Percentiles rank a stretch among this genome's conserved stretches.
phyloP scores from a whole-genome alignment of 2,329 filamentous ascomycete genomes.

The Gnomoniopsis sp. region DNA sequence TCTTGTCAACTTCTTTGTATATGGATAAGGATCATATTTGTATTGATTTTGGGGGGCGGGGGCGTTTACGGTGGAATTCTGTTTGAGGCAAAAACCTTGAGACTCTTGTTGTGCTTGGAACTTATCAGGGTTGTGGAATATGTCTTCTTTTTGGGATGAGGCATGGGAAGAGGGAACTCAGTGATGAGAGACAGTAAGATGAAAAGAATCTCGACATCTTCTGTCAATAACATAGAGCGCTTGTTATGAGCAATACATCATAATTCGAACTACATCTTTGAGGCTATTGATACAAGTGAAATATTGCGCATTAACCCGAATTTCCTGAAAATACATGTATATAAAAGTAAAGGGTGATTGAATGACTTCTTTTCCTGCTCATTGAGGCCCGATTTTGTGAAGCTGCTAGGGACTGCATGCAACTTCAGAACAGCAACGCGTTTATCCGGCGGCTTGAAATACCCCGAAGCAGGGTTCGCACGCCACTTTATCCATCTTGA shows the following conservation, averaged over 20 bases:
- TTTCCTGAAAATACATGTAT: too few species aligned
- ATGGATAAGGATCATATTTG: conserved; percentile 7
- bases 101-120: background rate
- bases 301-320: too few species aligned
- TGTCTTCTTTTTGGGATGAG: background rate
- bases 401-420: too few species aligned
- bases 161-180: background rate
- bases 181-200: background rate
- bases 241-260: background rate
- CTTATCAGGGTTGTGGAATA: background rate
- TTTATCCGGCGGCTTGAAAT: conserved; percentile 9
- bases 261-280: background rate
- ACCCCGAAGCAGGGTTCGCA: conserved; percentile 5
- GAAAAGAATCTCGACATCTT: background rate
- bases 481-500: background rate
- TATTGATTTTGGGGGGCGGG: conserved; percentile 6
- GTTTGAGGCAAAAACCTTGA: conserved; percentile 2
- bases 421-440: background rate
- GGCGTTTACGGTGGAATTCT: background rate
- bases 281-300: background rate
- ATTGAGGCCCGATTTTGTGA: too few species aligned
- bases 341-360: too few species aligned
- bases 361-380: too few species aligned
- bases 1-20: conserved; percentile 9
- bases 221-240: conserved; percentile 1